Conservation (phyloP, 345 rosid genomes). For the Arabidopsis suecica region DNA sequence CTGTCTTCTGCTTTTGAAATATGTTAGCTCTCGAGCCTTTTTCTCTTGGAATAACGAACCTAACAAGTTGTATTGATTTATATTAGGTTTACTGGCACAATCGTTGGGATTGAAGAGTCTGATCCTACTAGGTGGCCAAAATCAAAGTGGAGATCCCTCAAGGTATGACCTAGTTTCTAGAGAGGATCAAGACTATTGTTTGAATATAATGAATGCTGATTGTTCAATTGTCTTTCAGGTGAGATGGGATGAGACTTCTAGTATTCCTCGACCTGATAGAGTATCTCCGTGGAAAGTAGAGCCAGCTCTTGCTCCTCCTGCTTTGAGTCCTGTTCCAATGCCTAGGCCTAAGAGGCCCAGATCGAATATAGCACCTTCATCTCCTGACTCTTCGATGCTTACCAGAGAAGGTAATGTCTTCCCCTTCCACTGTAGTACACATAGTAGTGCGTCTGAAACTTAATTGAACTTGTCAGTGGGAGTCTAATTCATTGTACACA, state of each 20-base stretch:
- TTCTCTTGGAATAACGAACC: background rate
- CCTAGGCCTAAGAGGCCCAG: slow-evolving; percentile 71
- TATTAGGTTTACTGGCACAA: slow-evolving; percentile 78
- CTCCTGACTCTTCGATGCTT: slow-evolving; percentile 65
- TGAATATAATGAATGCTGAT: slow-evolving; percentile 14
- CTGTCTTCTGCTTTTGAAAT: background rate
- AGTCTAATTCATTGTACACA: slow-evolving; percentile 14
- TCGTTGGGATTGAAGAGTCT: slow-evolving; percentile 73
- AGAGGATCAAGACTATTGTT: background rate
- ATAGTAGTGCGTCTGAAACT: background rate
- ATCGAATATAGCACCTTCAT: slow-evolving; percentile 55
- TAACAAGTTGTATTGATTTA: slow-evolving; percentile 14
- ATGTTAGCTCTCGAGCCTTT: background rate
- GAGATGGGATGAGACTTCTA: slow-evolving; percentile 83
- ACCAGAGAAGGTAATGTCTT: slow-evolving; percentile 62
- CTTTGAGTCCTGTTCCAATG: slow-evolving; percentile 64
- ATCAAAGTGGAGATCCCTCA: slow-evolving; percentile 86
- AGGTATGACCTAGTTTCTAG: slow-evolving; percentile 51
- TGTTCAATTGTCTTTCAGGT: slow-evolving; percentile 55
- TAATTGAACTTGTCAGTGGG: background rate
- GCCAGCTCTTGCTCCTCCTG: slow-evolving; percentile 80
- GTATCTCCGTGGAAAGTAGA: slow-evolving; percentile 93
- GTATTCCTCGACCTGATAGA: slow-evolving; percentile 77
- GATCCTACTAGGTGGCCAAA: slow-evolving; percentile 65
- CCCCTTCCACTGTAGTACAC: slow-evolving; percentile 5